These are phyloP conservation scores for Emericellopsis cladophorae DNA, from an alignment of 2,329 filamentous ascomycete species.

Conservation along the genomic window DNA sequence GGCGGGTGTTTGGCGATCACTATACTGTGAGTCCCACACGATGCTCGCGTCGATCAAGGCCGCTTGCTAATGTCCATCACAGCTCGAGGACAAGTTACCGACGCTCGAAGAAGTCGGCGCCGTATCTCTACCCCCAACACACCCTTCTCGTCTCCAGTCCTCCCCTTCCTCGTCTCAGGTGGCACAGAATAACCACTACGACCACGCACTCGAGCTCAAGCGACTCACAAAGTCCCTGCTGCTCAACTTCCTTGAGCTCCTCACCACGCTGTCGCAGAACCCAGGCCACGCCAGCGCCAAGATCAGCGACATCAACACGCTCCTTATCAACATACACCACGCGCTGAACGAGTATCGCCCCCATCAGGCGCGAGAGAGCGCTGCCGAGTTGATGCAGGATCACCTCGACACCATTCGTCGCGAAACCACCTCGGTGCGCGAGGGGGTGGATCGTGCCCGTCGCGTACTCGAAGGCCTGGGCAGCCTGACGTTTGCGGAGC, in stretches of 20 bases:
- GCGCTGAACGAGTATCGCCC: slow-evolving; percentile 89
- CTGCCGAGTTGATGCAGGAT: slow-evolving; percentile 80
- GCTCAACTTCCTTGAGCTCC: slow-evolving; percentile 77
- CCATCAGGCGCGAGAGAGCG: slow-evolving; percentile 79
- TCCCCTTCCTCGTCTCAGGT: slow-evolving; percentile 9
- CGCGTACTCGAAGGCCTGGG: slow-evolving; percentile 59
- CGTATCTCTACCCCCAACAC: slow-evolving; percentile 44
- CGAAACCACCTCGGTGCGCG: slow-evolving; percentile 59
- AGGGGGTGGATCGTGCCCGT: slow-evolving; percentile 60
- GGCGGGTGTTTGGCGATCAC: slow-evolving; percentile 59
- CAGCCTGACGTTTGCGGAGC: slow-evolving; percentile 21
- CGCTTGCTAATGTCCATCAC: slow-evolving; percentile 1
- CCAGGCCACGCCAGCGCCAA: slow-evolving; percentile 50
- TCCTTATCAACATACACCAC: slow-evolving; percentile 87
- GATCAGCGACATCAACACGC: slow-evolving; percentile 62
- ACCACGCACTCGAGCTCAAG: slow-evolving; percentile 57
- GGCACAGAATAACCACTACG: slow-evolving; percentile 41
- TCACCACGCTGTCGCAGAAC: slow-evolving; percentile 32
- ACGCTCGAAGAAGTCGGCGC: slow-evolving; percentile 60
- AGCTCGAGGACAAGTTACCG: slow-evolving; percentile 50
- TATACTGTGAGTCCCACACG: slow-evolving; percentile 32
- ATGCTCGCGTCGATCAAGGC: too few relatives aligned
- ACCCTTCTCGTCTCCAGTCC: slow-evolving; percentile 42
- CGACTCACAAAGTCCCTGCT: slow-evolving; percentile 73
- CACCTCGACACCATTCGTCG: slow-evolving; percentile 59